A percentile compares a stretch with the other conserved stretches of the same genome.
These are phyloP conservation scores for Mycena amicta DNA, from an alignment of 768 basidiomycete species.

Conservation along the genomic window DNA sequence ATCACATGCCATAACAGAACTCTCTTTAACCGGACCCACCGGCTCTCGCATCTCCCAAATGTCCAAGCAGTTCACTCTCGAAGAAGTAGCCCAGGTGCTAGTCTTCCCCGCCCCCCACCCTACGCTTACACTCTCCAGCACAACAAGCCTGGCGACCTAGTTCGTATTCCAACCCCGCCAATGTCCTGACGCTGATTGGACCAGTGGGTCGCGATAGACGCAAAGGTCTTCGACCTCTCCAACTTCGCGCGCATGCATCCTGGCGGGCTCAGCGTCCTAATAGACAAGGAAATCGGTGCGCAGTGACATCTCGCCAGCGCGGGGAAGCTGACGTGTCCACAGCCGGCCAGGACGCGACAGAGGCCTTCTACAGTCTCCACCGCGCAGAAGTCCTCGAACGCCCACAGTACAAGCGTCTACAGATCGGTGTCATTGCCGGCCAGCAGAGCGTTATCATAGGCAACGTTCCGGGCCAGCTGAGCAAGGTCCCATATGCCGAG, in stretches of 20 bases:
- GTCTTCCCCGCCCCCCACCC: conserved; percentile 2
- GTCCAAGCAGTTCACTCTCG: conserved; percentile 53
- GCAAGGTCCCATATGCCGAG: conserved; percentile 77
- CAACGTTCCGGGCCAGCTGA: conserved; percentile 53
- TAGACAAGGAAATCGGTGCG: conserved; percentile 73
- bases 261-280: conserved; percentile 74
- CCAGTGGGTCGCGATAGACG: conserved; percentile 84
- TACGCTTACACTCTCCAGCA: conserved; percentile 51
- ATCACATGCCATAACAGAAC: background rate
- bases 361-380: conserved; percentile 79
- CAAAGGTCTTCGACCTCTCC: conserved; percentile 80
- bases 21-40: too few relatives aligned
- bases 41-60: conserved; percentile 15
- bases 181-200: background rate
- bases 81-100: conserved; percentile 73
- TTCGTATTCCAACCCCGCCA: conserved; percentile 29
- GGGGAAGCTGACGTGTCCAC: conserved; percentile 1
- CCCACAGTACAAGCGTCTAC: conserved; percentile 65
- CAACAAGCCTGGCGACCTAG: conserved; percentile 76
- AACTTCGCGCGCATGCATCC: conserved; percentile 82
- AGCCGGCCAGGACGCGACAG: conserved; percentile 81
- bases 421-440: conserved; percentile 64
- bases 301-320: background rate
- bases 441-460: conserved; percentile 54
- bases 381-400: conserved; percentile 66